A percentile compares a stretch with the other conserved stretches of the same genome.
Conservation (phyloP, 192 early-diverging fungal genomes). For the Thamnidium elegans region DNA sequence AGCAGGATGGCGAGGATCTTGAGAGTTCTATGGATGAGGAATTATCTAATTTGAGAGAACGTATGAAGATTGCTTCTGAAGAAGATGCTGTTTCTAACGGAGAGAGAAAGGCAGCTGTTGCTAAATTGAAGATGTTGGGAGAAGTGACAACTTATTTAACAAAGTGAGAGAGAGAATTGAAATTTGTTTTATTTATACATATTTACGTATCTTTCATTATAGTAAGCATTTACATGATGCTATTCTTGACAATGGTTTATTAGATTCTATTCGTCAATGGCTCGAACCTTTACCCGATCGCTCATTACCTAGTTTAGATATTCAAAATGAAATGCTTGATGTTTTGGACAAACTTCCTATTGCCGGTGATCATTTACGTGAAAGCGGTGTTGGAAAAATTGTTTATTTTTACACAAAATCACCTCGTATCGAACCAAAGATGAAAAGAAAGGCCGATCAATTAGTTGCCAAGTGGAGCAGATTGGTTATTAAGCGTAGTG, state of each 20-base stretch:
- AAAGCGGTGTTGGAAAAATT: constrained; percentile 80
- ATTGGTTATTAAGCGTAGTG: constrained; percentile 75
- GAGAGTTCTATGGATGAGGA: constrained; percentile 34
- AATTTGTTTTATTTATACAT: neutral
- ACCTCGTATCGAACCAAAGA: constrained; percentile 63
- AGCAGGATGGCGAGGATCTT: constrained; percentile 36
- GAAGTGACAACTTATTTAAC: constrained; percentile 50
- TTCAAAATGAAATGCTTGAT: constrained; percentile 77
- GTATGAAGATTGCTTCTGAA: constrained; percentile 55
- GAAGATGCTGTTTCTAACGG: constrained; percentile 61
- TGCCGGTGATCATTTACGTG: constrained; percentile 71
- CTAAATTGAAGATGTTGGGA: constrained; percentile 66
- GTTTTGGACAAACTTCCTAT: constrained; percentile 70
- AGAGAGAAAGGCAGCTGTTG: constrained; percentile 58
- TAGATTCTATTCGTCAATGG: constrained; percentile 84
- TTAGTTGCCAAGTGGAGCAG: constrained; percentile 85
- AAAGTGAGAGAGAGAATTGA: constrained; percentile 42
- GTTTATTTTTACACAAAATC: constrained; percentile 90
- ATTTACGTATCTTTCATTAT: neutral
- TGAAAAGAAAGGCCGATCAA: constrained; percentile 72
- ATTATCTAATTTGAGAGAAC: constrained; percentile 32
- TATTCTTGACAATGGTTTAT: constrained; percentile 80
- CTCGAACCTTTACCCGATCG: constrained; percentile 88
- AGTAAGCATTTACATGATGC: constrained; percentile 65
- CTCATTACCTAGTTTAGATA: constrained; percentile 84